Percentiles rank a stretch among this genome's conserved stretches.
phyloP scores from a whole-genome alignment of 176 grass and related monocot genomes.

The Bolboschoenus planiculmis region DNA sequence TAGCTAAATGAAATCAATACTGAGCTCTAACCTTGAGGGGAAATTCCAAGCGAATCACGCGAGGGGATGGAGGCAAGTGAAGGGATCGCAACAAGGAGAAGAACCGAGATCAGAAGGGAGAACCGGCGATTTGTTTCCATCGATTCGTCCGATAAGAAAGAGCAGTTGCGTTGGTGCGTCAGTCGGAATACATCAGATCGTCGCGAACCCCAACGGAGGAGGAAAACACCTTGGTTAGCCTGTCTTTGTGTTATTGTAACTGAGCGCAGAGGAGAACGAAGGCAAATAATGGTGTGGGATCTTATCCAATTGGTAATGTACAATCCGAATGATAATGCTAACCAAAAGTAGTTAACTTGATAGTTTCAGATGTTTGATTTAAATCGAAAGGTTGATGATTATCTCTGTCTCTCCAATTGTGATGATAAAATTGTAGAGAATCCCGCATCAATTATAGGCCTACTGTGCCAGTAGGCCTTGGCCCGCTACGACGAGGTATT shows the following conservation, averaged over 20 bases:
- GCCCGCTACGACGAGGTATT: background rate
- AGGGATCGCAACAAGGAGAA: constrained; percentile 23
- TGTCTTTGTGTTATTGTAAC: background rate
- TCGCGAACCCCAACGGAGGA: background rate
- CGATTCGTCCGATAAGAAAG: background rate
- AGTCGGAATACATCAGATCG: constrained; percentile 9
- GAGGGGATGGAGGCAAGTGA: constrained; percentile 27
- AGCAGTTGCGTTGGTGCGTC: background rate
- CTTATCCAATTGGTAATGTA: background rate
- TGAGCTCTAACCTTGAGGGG: constrained; percentile 52
- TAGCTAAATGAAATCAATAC: background rate
- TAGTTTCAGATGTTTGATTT: background rate
- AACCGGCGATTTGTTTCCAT: constrained; percentile 15
- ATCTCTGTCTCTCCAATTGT: background rate
- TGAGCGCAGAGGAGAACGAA: background rate
- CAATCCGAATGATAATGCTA: background rate
- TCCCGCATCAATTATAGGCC: background rate
- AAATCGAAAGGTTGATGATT: background rate
- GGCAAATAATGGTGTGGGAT: background rate
- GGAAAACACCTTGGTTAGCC: background rate
- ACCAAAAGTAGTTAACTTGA: background rate
- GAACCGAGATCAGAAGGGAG: constrained; percentile 11
- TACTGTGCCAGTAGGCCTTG: background rate
- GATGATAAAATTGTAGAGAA: background rate
- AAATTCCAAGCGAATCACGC: constrained; percentile 56